Evolutionary conservation across 2,329 filamentous ascomycete species (phyloP).

Genomic region (Didymellaceae sp.): DNA sequence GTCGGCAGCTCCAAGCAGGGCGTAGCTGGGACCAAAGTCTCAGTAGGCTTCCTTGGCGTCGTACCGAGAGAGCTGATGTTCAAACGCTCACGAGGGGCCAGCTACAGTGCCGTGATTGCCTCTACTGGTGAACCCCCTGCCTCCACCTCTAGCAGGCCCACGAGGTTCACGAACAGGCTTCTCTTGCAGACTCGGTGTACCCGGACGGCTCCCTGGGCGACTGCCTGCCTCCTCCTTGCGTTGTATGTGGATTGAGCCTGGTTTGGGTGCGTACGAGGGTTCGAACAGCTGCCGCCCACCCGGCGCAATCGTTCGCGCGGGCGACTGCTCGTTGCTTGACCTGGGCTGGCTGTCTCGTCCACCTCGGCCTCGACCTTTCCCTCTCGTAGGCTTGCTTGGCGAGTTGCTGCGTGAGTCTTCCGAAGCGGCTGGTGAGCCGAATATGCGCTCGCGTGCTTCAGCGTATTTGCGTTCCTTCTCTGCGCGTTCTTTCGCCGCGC

Average conservation of each 20-base stretch:
- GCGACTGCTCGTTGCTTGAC: conserved; percentile 47
- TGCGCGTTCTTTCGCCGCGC: conserved; percentile 79
- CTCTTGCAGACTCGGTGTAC: conserved; percentile 66
- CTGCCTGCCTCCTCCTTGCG: conserved; percentile 53
- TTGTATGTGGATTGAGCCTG: conserved; percentile 59
- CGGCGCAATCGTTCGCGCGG: conserved; percentile 33
- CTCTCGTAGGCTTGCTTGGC: conserved; percentile 40
- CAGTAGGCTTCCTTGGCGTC: too few relatives aligned
- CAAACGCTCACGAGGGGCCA: not conserved
- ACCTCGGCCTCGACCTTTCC: conserved; percentile 48
- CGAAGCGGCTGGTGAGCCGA: conserved; percentile 64
- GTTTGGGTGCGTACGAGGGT: conserved; percentile 72
- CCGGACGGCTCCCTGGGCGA: conserved; percentile 56
- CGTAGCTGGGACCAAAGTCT: too few relatives aligned
- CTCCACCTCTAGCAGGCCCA: conserved; percentile 77
- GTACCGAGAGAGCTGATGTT: too few relatives aligned
- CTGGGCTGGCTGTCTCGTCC: conserved; percentile 48
- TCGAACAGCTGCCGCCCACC: conserved; percentile 74
- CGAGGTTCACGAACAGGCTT: conserved; percentile 75
- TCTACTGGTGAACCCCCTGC: conserved; percentile 75
- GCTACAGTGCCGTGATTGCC: conserved; percentile 48
- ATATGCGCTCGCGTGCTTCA: conserved; percentile 85
- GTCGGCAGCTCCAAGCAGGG: too few relatives aligned
- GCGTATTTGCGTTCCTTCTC: conserved; percentile 92
- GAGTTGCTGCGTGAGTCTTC: conserved; percentile 47